phyloP scores from a whole-genome alignment of 495 filamentous ascomycete genomes.

The Penicillium coprophilum region DNA sequence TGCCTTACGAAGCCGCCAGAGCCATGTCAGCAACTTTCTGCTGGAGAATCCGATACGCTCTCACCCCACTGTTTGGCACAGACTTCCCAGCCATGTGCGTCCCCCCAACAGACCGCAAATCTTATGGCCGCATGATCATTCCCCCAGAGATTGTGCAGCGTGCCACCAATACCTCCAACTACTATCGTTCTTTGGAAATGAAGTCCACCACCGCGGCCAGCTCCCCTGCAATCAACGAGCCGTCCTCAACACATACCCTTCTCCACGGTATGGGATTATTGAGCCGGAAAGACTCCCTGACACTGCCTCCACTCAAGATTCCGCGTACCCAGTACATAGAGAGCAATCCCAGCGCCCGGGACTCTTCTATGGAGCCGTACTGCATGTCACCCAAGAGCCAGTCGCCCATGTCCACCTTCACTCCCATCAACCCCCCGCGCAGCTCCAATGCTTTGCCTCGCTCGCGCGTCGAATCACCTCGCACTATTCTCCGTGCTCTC shows the following conservation, averaged over 20 bases:
- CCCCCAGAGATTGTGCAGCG: conserved; percentile 54
- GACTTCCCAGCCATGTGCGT: conserved; percentile 74
- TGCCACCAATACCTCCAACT: conserved; percentile 54
- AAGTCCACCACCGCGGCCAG: conserved; percentile 12
- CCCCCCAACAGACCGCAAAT: conserved; percentile 52
- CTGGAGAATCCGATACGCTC: conserved; percentile 72
- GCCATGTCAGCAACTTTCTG: conserved; percentile 87
- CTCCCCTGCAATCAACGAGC: conserved; percentile 8
- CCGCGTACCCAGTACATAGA: conserved; percentile 22
- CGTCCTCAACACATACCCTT: conserved; percentile 16
- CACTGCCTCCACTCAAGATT: conserved; percentile 4
- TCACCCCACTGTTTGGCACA: conserved; percentile 86
- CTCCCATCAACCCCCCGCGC: conserved; percentile 37
- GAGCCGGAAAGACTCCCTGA: neutral
- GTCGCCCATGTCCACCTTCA: conserved; percentile 26
- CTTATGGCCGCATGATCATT: conserved; percentile 69
- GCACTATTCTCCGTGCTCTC: conserved; percentile 9
- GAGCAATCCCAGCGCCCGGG: conserved; percentile 25
- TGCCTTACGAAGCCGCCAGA: conserved; percentile 82
- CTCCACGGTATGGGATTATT: conserved; percentile 3
- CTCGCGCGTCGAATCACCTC: conserved; percentile 12
- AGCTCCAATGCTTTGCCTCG: conserved; percentile 19
- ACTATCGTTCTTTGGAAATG: conserved; percentile 42
- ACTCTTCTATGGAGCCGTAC: conserved; percentile 32
- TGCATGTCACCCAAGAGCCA: conserved; percentile 33